Base-by-base conservation (phyloP, 1,139 yeast genomes). In the Candida buenavistaensis region DNA sequence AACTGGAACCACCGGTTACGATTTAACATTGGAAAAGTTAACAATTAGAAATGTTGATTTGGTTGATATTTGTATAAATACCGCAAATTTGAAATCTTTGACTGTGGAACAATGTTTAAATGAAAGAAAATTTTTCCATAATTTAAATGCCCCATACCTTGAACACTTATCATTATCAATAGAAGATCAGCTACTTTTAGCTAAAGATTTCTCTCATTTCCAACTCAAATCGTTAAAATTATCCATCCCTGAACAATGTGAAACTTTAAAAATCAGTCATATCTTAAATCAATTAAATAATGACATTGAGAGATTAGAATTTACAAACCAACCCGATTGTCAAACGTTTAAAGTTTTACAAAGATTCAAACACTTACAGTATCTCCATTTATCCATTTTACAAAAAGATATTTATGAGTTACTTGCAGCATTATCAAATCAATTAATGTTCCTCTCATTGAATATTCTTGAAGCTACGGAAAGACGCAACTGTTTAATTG, bases 101-200 rank as follows among this genome's bases (percentile, higher is more conserved):
- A 38, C 38, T 16, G 36, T 34, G 28, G 46, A 31, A 33, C 46
- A 40, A 32, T 38, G 40, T 39, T 30, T 30, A 9, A 34, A 33
- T 17, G 36, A 40, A 26, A 15, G 20, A 23, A 14, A 30, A 20
- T 33, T 27, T 20, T 21, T 40, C 7, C n/a, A 15, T 9, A 29
- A 22, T 8, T 16, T 37, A 13, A 31, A 35, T 20, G 27, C 34
- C 4, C 19, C 23, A 10, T 9, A 12, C 9, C 23, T 35, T 26
- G 33, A 33, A 23, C 20, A 24, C n/a, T 26, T 37, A 14, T 14
- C 21, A 19, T 14, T 30, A 30, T 32, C 34, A n/a, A 19, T 32
- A 11, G 32, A 27, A 10, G 39, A 35, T 13, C 40, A 40, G 27
- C 36, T 29, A 7, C 27, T 21, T 13, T 11, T 40, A 8, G 14